Base-by-base conservation (phyloP, 345 rosid species). In the Salix arbutifolia region DNA sequence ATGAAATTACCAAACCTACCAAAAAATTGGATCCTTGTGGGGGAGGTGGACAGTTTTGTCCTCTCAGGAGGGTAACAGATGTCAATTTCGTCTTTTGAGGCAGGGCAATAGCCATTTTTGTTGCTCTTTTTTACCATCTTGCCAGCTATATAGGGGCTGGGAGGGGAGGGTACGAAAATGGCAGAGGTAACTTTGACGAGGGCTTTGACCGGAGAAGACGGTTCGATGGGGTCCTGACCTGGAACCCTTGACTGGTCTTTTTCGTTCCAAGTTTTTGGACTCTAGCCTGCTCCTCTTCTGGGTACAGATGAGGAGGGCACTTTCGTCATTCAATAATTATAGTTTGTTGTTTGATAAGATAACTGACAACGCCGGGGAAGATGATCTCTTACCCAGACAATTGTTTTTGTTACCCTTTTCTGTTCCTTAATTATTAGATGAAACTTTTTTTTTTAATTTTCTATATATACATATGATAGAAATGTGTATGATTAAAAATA, bases 211-310 rank as follows among this genome's bases (percentile, higher is more conserved):
- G 46, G 16, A 73, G 50, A 61, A 72, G 80, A 74, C 77, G 72
- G 64, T 18, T 75, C 65, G n/a, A 52, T 72, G 76, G 79, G 83
- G 66, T 30, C 81, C 21, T 42, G 60, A 46, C 14, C 52, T 46
- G 37, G 65, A 71, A 40, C 66, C 61, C 76, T 75, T 69, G 86
- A 73, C 72, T 30, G n/a, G 84, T 81, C 79, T 26, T 58, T 81
- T 81, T 81, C 83, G 81, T 76, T 73, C 37, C 40, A 62, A 31
- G 81, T 53, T 76, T 70, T 78, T 81, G 84, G 87, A 81, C 83
- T 75, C 78, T 78, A 78, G 84, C 83, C 82, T 81, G 83, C 25
- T 35, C 69, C 52, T 2, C 25, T 69, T 76, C 35, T 7, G 70
- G 74, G 46, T 42, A 33, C 33, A 33, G 12, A 8, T 13, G 21